Evolutionary conservation across 352 stramenopile genomes (phyloP), one percentile per base, ranked within the genome.

Genomic region (Thalassiosira ordinaria): DNA sequence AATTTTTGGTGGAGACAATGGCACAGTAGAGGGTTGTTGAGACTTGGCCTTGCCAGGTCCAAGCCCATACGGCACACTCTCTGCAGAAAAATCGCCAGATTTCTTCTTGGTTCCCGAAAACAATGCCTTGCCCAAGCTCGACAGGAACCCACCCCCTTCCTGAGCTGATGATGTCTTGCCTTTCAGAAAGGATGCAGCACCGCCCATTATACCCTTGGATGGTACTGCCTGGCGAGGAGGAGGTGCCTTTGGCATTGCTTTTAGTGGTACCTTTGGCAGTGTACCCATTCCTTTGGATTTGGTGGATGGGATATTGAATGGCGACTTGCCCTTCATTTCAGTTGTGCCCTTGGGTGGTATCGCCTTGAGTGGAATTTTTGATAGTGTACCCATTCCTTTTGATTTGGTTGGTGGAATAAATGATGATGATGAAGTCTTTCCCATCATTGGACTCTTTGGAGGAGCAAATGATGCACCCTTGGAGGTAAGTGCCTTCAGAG

Each of bases 21-120:
- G n/a, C n/a, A n/a, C n/a, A n/a, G n/a, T n/a, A n/a, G n/a, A n/a
- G n/a, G n/a, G n/a, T n/a, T n/a, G 39, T n/a, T 47, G 39, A 8
- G 39, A 47, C 51, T 60, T 60, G 51, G 51, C 51, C 51, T 26
- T 60, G 24, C 51, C 51, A n/a, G 51, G 24, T n/a, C 51, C 51
- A 37, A 60, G 51, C 18, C 51, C 51, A n/a, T 60, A 60, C 16
- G 51, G 51, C 51, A 60, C 51, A n/a, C 39, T 41, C 33, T 41
- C 11, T 13, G 5, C 51, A 5, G 3, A 4, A 18, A 2, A 1
- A 11, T 60, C 6, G 3, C 16, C 14, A 5, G 51, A 27, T 16
- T 60, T 37, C 2, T 5, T 29, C 5, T 56, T 29, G 18, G 47
- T 13, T 56, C 47, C 47, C 47, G 51, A 60, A 37, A 60, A 60